Percentiles rank a stretch among this genome's conserved stretches.
Conservation (phyloP, 208 protist species). For the Acanthamoeba royreba region DNA sequence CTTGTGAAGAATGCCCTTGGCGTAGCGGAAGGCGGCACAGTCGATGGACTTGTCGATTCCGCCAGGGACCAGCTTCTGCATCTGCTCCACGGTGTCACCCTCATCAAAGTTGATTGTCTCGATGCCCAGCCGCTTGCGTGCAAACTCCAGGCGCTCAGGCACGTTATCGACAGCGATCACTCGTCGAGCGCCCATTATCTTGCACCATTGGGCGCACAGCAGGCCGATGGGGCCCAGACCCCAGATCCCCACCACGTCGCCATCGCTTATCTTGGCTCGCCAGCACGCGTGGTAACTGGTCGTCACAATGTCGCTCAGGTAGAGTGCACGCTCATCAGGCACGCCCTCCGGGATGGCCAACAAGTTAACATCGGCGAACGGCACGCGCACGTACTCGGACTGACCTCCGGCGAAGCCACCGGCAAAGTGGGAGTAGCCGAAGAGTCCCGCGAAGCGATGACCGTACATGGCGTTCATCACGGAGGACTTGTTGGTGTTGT, state of each 20-base stretch:
- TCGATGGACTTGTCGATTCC: slow-evolving; percentile 59
- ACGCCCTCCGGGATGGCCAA: slow-evolving; percentile 50
- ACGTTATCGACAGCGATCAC: slow-evolving; percentile 65
- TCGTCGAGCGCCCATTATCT: slow-evolving; percentile 21
- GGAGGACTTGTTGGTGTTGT: slow-evolving; percentile 55
- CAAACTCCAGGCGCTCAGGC: slow-evolving; percentile 33
- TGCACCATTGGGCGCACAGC: slow-evolving; percentile 22
- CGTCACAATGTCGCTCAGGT: slow-evolving; percentile 55
- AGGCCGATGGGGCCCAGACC: slow-evolving; percentile 64
- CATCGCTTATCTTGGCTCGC: slow-evolving; percentile 40
- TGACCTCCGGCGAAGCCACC: slow-evolving; percentile 56
- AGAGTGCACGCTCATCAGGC: slow-evolving; percentile 51
- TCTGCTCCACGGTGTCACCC: slow-evolving; percentile 30
- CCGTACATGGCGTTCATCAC: slow-evolving; percentile 66
- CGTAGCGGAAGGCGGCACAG: slow-evolving; percentile 60
- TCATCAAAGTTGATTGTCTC: slow-evolving; percentile 57
- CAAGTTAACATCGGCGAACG: slow-evolving; percentile 59
- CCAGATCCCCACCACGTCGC: slow-evolving; percentile 51
- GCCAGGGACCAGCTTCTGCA: slow-evolving; percentile 33
- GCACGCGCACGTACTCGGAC: slow-evolving; percentile 62
- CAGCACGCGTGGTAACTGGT: slow-evolving; percentile 52
- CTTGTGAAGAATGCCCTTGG: slow-evolving; percentile 43
- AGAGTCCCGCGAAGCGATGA: slow-evolving; percentile 58
- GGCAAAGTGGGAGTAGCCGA: slow-evolving; percentile 67
- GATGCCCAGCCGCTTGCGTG: slow-evolving; percentile 1